Conservation (phyloP, 257 asterid species). For the Salvia hispanica region DNA sequence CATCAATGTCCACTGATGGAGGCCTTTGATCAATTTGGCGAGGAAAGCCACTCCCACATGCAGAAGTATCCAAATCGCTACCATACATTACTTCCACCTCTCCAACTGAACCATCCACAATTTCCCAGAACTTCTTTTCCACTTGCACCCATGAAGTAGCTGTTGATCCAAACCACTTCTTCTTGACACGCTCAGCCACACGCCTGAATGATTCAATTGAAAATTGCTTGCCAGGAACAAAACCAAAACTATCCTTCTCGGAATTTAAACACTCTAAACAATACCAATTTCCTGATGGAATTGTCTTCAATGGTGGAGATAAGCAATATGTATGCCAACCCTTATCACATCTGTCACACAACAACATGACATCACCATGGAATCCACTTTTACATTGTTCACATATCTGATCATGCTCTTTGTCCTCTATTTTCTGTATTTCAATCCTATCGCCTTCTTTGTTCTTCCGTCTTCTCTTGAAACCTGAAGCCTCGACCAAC, state of each 20-base stretch:
- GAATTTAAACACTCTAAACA: conserved; percentile 91
- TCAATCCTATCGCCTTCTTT: conserved; percentile 64
- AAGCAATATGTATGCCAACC: conserved; percentile 96
- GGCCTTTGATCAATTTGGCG: conserved; percentile 56
- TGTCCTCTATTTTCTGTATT: conserved; percentile 46
- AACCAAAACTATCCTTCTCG: conserved; percentile 87
- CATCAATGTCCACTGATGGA: conserved; percentile 53
- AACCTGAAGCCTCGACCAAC: conserved; percentile 51
- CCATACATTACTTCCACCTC: conserved; percentile 96
- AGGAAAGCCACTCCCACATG: conserved; percentile 94
- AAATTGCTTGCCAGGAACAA: conserved; percentile 79
- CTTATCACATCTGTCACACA: conserved; percentile 93
- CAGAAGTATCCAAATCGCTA: conserved; percentile 90
- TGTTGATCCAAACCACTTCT: conserved; percentile 83
- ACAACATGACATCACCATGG: conserved; percentile 95
- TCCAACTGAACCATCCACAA: conserved; percentile 88
- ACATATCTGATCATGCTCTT: conserved; percentile 73
- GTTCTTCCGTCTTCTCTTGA: conserved; percentile 78
- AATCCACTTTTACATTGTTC: conserved; percentile 92
- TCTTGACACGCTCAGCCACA: conserved; percentile 82
- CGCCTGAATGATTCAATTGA: conserved; percentile 85
- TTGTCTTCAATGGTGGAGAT: conserved; percentile 78
- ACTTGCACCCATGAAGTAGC: conserved; percentile 64
- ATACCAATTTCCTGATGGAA: conserved; percentile 97
- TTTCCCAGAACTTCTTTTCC: conserved; percentile 96